phyloP scores from a whole-genome alignment of 2,329 filamentous ascomycete species.

The Xylariomycetidae sp. region DNA sequence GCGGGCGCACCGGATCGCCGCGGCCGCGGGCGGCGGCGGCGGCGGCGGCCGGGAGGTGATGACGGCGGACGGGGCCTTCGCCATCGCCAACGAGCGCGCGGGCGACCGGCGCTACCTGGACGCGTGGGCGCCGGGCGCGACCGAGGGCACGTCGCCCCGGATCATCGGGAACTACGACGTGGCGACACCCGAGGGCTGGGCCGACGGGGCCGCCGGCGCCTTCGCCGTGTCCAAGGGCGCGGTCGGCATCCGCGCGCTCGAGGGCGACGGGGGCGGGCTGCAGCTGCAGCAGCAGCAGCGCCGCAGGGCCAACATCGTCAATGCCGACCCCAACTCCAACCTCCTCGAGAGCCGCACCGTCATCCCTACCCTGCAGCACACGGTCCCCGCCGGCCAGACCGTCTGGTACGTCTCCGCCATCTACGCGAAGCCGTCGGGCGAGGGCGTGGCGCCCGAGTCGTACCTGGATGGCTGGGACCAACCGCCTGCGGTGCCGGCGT shows the following conservation, averaged over 20 bases:
- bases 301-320: constrained; percentile 58
- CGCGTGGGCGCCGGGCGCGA: constrained; percentile 36
- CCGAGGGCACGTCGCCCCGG: constrained; percentile 47
- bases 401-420: constrained; percentile 66
- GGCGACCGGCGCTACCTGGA: constrained; percentile 44
- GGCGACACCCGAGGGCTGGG: constrained; percentile 46
- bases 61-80: constrained; percentile 71
- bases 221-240: constrained; percentile 52
- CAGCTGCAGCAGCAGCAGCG: too few relatives aligned
- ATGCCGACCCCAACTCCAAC: constrained; percentile 76
- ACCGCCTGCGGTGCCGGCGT: constrained; percentile 51
- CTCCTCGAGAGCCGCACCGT: constrained; percentile 65
- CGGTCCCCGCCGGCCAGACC: constrained; percentile 47
- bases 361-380: constrained; percentile 62
- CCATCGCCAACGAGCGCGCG: constrained; percentile 52
- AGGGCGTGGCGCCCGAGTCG: constrained; percentile 41
- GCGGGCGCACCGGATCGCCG: constrained; percentile 53
- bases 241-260: constrained; percentile 52
- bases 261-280: constrained; percentile 29
- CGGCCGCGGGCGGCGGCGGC: constrained; percentile 23
- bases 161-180: constrained; percentile 58
- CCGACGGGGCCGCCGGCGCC: constrained; percentile 43
- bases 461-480: constrained; percentile 58
- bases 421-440: constrained; percentile 59
- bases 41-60: constrained; percentile 48